These are phyloP conservation scores for Aspergillus phoenicis DNA, from an alignment of 2,329 filamentous ascomycete species.

Conservation along the genomic window DNA sequence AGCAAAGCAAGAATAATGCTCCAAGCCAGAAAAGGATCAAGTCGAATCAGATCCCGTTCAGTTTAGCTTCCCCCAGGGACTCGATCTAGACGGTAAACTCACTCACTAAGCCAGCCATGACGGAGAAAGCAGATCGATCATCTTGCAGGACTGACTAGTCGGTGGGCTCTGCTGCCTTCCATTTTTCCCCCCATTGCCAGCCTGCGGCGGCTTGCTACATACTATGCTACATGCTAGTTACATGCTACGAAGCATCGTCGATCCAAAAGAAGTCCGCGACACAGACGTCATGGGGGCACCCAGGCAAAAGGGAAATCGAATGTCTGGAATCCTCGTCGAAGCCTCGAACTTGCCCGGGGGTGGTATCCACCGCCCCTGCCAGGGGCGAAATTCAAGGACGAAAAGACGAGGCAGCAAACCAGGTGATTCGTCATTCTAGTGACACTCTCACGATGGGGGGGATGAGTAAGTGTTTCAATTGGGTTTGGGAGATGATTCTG, in stretches of 20 bases:
- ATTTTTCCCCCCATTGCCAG: background rate
- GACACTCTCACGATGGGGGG: background rate
- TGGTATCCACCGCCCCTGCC: constrained; percentile 15
- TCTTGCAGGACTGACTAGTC: constrained; percentile 16
- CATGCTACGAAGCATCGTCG: constrained; percentile 3
- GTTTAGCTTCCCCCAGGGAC: constrained; percentile 15
- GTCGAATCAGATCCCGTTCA: constrained; percentile 14
- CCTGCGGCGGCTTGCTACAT: background rate
- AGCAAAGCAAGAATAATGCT: constrained; percentile 9
- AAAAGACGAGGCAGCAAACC: constrained; percentile 28
- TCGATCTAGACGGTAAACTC: background rate
- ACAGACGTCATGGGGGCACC: constrained; percentile 3
- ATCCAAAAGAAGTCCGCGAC: background rate
- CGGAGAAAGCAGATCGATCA: constrained; percentile 18
- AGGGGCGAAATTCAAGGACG: constrained; percentile 15
- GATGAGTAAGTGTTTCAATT: constrained; percentile 6
- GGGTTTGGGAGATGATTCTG: background rate
- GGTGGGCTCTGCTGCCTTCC: background rate
- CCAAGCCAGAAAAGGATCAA: constrained; percentile 6
- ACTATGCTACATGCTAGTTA: background rate
- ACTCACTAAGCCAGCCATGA: no score
- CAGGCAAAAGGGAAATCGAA: background rate
- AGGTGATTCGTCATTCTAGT: constrained; percentile 12
- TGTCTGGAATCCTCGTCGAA: constrained; percentile 17
- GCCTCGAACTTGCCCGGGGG: constrained; percentile 1